Base-by-base conservation (phyloP, 1,284 basidiomycete genomes). In the Ustilago bromivora region DNA sequence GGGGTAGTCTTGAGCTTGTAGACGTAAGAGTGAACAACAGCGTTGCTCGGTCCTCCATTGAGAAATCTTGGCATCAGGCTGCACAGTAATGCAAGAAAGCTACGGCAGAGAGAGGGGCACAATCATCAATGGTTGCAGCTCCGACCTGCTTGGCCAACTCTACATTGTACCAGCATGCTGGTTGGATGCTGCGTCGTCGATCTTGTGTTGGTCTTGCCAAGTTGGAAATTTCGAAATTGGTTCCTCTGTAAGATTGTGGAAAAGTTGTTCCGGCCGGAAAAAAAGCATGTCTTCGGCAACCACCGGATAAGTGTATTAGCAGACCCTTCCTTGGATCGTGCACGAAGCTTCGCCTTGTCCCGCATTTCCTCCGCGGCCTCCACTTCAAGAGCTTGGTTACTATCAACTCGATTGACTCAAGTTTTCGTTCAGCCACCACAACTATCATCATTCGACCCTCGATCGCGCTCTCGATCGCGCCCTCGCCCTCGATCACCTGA, bases 131-230 rank as follows among this genome's bases (percentile, higher is more conserved):
- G 3, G 23, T 66, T 61, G 47, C 57, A 66, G 36, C 65, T 66
- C 65, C 65, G 58, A 57, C 58, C 36, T 53, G 49, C 65, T 66
- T 66, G 65, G 58, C 65, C 58, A 66, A 66, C 58, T 61, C 58
- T 61, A 61, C 65, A 23, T 53, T 61, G 54, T 58, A 59, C 40
- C 35, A 32, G 15, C 46, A 19, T 51, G 49, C 15, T 51, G 49
- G 11, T 32, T 51, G 49, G 11, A 17, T 23, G 17, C 49, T 40
- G 53, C 17, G 46, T 46, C 32, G 64, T 66, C 64, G 57, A 66
- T 66, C 64, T 35, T 38, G 36, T 38, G 36, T 38, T 38, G 36
- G 36, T 38, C 36, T 5, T 13, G 36, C 43, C 43, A 46, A 46
- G 23, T n/a, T 11, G 43, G 47, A 66, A 52, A 66, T 53, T 28